These are phyloP conservation scores for Diaporthe australafricana DNA, from an alignment of 2,329 filamentous ascomycete species.

Conservation along the genomic window DNA sequence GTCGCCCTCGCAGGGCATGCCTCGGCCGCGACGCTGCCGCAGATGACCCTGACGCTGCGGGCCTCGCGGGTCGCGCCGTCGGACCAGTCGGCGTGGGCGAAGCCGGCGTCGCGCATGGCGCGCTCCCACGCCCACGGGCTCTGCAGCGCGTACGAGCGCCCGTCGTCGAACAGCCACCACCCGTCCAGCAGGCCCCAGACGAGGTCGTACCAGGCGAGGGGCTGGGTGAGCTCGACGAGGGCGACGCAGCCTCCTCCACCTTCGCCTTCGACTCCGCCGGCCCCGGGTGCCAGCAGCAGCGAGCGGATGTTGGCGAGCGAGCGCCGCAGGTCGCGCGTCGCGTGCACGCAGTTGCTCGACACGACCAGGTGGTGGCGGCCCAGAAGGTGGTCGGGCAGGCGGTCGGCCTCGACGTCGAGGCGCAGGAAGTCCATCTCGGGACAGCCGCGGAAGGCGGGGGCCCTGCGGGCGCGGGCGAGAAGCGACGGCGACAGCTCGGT, in stretches of 20 bases:
- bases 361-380: conserved; percentile 47
- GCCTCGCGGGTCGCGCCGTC: conserved; percentile 42
- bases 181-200: conserved; percentile 49
- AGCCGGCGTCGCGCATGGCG: conserved; percentile 39
- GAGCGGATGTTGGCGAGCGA: conserved; percentile 41
- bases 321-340: conserved; percentile 42
- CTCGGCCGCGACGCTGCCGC: too few relatives aligned
- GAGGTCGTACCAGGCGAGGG: conserved; percentile 45
- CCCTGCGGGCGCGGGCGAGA: conserved; percentile 41
- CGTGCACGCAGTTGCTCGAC: conserved; percentile 51
- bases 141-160: conserved; percentile 40
- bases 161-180: conserved; percentile 49
- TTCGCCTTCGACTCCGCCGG: too few relatives aligned
- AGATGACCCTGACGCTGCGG: conserved; percentile 42
- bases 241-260: conserved; percentile 40
- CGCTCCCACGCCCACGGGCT: conserved; percentile 40
- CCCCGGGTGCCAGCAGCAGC: conserved; percentile 45
- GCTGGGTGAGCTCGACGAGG: conserved; percentile 46
- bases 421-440: conserved; percentile 42
- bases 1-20: too few relatives aligned
- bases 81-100: conserved; percentile 42
- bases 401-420: conserved; percentile 46
- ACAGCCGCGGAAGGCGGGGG: conserved; percentile 22
- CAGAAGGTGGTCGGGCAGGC: conserved; percentile 29
- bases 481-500: conserved; percentile 54